Evolutionary conservation across 306 rosid species (phyloP).

Genomic region (Rosa lucieae): DNA sequence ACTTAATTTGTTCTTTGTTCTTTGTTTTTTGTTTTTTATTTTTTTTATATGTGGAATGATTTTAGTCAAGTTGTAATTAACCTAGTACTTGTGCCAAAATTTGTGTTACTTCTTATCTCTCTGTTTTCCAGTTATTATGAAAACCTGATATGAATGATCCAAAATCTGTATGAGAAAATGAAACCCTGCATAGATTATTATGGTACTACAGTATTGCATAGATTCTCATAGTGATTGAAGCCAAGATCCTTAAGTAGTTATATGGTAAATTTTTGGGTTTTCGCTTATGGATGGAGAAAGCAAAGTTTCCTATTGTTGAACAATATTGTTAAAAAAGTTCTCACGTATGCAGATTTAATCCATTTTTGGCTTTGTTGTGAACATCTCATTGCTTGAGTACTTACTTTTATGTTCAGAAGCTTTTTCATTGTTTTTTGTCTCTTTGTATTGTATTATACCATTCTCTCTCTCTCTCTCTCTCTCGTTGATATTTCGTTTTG

Average conservation of each 20-base stretch:
- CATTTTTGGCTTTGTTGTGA: not conserved
- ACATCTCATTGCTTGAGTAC: not conserved
- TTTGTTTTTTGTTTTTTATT: not conserved
- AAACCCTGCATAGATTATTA: not conserved
- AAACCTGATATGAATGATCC: not conserved
- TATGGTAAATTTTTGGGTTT: not conserved
- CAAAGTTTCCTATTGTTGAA: not conserved
- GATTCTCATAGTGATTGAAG: not conserved
- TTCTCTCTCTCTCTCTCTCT: not conserved
- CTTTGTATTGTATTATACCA: not conserved
- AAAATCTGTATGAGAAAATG: not conserved
- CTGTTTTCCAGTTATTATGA: not conserved
- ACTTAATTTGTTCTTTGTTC: not conserved
- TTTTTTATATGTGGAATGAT: not conserved
- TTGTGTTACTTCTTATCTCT: not conserved
- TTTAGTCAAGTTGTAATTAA: not conserved
- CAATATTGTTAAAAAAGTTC: not conserved
- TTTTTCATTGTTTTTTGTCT: not conserved
- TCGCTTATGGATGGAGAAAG: not conserved
- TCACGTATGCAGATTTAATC: not conserved
- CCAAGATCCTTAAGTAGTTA: not conserved
- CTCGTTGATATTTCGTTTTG: not conserved
- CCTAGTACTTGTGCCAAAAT: not conserved
- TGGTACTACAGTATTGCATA: not conserved
- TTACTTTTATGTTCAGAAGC: not conserved